Evolutionary conservation across 2,329 filamentous ascomycete genomes (phyloP).

Genomic region (Aspergillus ruber): DNA sequence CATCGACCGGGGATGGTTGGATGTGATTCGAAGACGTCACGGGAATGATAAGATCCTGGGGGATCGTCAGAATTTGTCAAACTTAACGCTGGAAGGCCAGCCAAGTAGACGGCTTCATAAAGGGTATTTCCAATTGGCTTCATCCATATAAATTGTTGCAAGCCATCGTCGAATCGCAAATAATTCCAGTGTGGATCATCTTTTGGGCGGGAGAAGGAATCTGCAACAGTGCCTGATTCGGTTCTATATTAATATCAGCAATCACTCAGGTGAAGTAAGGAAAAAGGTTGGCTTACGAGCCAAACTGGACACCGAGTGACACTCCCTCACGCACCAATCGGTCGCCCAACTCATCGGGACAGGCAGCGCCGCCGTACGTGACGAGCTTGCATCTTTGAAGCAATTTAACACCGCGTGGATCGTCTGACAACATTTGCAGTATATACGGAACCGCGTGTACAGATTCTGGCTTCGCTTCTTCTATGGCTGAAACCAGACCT

Average conservation of each 20-base stretch:
- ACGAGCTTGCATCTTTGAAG: slow-evolving; percentile 35
- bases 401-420: slow-evolving; percentile 27
- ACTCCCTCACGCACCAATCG: slow-evolving; percentile 32
- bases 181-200: slow-evolving; percentile 40
- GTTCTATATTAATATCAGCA: slow-evolving; percentile 21
- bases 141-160: slow-evolving; percentile 34
- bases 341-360: slow-evolving; percentile 39
- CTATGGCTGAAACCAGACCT: slow-evolving; percentile 29
- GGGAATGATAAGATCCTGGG: slow-evolving; percentile 27
- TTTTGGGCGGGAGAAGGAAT: slow-evolving; percentile 34
- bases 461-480: slow-evolving; percentile 33
- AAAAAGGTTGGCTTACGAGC: slow-evolving; percentile 27
- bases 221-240: slow-evolving; percentile 39
- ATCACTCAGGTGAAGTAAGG: too few species aligned
- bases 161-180: slow-evolving; percentile 33
- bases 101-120: slow-evolving; percentile 27
- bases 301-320: slow-evolving; percentile 35
- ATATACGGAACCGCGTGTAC: slow-evolving; percentile 39
- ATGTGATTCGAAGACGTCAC: slow-evolving; percentile 27
- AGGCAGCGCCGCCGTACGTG: slow-evolving; percentile 36
- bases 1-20: slow-evolving; percentile 23
- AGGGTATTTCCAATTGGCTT: slow-evolving; percentile 22
- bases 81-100: slow-evolving; percentile 25
- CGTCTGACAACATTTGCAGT: slow-evolving; percentile 36
- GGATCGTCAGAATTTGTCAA: slow-evolving; percentile 27